Evolutionary conservation across 2,329 filamentous ascomycete species (phyloP).

Genomic region (Graphilbum fragrans): DNA sequence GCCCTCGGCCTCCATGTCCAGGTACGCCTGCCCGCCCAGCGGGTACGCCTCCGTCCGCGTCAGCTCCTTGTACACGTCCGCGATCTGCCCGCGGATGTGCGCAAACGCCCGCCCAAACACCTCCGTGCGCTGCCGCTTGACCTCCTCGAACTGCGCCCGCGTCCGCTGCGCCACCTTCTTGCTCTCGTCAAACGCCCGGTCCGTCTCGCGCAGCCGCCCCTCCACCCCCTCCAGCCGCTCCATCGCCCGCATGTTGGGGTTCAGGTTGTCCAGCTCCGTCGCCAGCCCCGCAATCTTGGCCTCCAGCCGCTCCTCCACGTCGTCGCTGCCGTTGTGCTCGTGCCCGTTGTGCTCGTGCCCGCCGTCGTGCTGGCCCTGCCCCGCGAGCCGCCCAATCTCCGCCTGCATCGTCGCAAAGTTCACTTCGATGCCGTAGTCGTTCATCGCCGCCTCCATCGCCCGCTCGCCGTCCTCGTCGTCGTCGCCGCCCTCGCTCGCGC

Average conservation of each 20-base stretch:
- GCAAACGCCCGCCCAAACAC: slow-evolving; percentile 91
- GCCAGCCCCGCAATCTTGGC: slow-evolving; percentile 67
- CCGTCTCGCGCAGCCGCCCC: slow-evolving; percentile 67
- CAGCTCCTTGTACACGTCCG: slow-evolving; percentile 86
- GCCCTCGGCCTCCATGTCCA: slow-evolving; percentile 88
- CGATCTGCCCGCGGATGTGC: slow-evolving; percentile 92
- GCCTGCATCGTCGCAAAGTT: slow-evolving; percentile 75
- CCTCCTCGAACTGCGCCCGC: slow-evolving; percentile 49
- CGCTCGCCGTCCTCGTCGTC: slow-evolving; percentile 49
- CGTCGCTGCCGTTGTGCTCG: slow-evolving; percentile 22
- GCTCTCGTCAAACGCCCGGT: slow-evolving; percentile 81
- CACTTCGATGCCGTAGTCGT: slow-evolving; percentile 85
- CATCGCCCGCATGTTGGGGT: slow-evolving; percentile 92
- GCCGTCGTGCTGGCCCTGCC: slow-evolving; percentile 34
- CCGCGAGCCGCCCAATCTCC: too few species aligned
- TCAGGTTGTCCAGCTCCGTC: slow-evolving; percentile 80
- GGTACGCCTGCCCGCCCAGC: slow-evolving; percentile 76
- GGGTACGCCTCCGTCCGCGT: slow-evolving; percentile 86
- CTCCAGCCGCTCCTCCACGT: slow-evolving; percentile 62
- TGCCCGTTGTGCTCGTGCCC: not conserved
- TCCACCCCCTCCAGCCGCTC: slow-evolving; percentile 83
- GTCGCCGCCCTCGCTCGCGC: slow-evolving; percentile 88
- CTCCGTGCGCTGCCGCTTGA: slow-evolving; percentile 74
- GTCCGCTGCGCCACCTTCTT: slow-evolving; percentile 52
- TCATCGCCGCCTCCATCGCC: slow-evolving; percentile 52